Evolutionary conservation across 805 yeast species (phyloP).

Genomic region (Hanseniaspora vineae): DNA sequence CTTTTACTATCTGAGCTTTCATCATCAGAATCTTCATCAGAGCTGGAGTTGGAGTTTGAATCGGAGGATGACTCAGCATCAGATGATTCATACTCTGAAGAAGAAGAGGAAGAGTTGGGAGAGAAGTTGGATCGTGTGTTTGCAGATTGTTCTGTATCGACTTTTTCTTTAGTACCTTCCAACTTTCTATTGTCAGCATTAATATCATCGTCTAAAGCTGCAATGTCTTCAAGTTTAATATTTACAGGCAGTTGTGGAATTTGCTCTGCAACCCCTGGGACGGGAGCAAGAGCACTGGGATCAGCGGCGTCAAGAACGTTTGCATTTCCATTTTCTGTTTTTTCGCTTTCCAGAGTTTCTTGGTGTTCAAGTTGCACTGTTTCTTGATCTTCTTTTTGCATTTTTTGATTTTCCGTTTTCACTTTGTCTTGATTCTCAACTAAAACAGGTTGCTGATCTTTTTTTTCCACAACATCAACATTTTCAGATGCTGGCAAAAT

Average conservation of each 20-base stretch:
- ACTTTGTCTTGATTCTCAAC: neutral
- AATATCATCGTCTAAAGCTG: slow-evolving; percentile 2
- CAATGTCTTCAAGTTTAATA: neutral
- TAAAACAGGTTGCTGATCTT: neutral
- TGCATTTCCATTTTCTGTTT: no score
- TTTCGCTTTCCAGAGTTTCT: no score
- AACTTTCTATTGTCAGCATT: slow-evolving; percentile 8
- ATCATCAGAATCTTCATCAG: slow-evolving; percentile 9
- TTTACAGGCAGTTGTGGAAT: neutral
- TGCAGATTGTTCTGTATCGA: neutral
- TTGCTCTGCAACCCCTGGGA: neutral
- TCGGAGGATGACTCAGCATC: no score
- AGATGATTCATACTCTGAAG: no score
- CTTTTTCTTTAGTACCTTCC: slow-evolving; percentile 4
- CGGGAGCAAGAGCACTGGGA: no score
- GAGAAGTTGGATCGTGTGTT: neutral
- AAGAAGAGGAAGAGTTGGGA: slow-evolving; percentile 1
- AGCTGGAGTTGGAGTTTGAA: no score
- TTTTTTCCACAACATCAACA: neutral
- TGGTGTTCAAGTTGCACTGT: neutral
- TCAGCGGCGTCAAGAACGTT: no score
- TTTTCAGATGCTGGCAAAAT: neutral
- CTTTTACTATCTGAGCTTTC: neutral
- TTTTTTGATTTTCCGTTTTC: neutral
- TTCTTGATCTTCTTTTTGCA: neutral